phyloP scores from a whole-genome alignment of 352 stramenopile species.

The Phytophthora rubi region DNA sequence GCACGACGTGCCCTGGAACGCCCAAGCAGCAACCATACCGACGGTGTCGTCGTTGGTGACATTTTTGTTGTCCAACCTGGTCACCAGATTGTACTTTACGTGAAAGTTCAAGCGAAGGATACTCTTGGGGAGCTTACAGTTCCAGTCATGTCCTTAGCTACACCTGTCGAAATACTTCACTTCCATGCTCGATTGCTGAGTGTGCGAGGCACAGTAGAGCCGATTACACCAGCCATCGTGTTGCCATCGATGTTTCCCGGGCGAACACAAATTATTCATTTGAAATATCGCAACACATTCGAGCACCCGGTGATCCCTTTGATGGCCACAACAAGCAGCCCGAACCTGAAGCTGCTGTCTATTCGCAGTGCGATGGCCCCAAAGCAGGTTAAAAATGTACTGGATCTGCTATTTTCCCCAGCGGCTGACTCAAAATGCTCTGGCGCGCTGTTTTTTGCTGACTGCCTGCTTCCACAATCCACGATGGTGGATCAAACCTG shows the following conservation, averaged over 20 bases:
- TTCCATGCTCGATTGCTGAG: conserved; percentile 39
- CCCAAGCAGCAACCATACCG: neutral
- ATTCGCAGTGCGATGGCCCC: conserved; percentile 26
- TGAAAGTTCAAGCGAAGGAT: conserved; percentile 36
- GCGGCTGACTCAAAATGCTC: conserved; percentile 35
- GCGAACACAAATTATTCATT: conserved; percentile 31
- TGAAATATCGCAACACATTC: conserved; percentile 56
- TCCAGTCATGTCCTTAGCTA: conserved; percentile 47
- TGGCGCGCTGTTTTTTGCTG: conserved; percentile 36
- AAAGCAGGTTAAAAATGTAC: conserved; percentile 28
- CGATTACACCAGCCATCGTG: conserved; percentile 32
- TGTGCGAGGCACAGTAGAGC: conserved; percentile 42
- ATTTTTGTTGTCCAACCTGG: conserved; percentile 38
- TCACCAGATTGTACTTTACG: conserved; percentile 32
- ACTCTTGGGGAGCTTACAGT: conserved; percentile 34
- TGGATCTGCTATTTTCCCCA: conserved; percentile 46
- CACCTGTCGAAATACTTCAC: conserved; percentile 47
- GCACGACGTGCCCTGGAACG: neutral
- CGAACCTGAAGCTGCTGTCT: conserved; percentile 31
- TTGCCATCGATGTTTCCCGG: conserved; percentile 52
- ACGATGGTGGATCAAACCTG: conserved; percentile 21
- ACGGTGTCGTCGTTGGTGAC: conserved; percentile 18
- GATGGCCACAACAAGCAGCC: conserved; percentile 19
- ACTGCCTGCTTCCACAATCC: conserved; percentile 41
- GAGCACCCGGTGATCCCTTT: conserved; percentile 38